Evolutionary conservation across 2,329 filamentous ascomycete genomes (phyloP).

Genomic region (Fusarium agapanthi): DNA sequence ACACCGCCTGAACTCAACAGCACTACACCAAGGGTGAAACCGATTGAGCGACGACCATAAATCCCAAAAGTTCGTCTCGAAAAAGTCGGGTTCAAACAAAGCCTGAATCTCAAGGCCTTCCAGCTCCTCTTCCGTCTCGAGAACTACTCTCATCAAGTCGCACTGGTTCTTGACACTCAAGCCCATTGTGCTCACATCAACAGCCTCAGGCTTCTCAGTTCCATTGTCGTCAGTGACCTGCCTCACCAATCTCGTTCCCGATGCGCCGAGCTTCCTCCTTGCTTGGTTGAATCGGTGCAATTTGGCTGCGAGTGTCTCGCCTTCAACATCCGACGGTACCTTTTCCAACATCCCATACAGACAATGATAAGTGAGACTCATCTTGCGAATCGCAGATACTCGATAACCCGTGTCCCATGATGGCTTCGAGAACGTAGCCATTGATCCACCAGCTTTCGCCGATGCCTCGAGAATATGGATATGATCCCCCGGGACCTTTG

Average conservation of each 20-base stretch:
- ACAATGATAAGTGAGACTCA: constrained; percentile 41
- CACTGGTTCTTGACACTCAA: constrained; percentile 43
- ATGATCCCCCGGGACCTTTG: constrained; percentile 35
- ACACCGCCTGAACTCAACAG: constrained; percentile 41
- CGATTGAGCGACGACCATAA: constrained; percentile 42
- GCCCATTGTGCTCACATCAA: constrained; percentile 40
- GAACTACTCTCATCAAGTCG: constrained; percentile 41
- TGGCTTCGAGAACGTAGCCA: constrained; percentile 33
- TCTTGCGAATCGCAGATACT: constrained; percentile 40
- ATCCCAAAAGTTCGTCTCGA: constrained; percentile 43
- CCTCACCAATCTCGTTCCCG: constrained; percentile 37
- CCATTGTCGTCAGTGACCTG: constrained; percentile 30
- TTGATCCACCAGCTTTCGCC: constrained; percentile 36
- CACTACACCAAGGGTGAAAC: constrained; percentile 43
- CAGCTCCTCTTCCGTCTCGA: constrained; percentile 39
- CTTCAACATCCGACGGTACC: constrained; percentile 33
- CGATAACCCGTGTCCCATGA: constrained; percentile 40
- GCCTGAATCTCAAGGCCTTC: constrained; percentile 41
- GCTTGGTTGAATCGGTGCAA: constrained; percentile 36
- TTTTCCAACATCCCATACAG: constrained; percentile 40
- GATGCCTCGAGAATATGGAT: constrained; percentile 42
- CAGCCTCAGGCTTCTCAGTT: constrained; percentile 33
- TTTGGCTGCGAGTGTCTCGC: constrained; percentile 37
- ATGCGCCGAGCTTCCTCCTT: constrained; percentile 36
- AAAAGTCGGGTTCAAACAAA: constrained; percentile 39